Conservation (phyloP, 2,329 filamentous ascomycete species). For the Ophiostoma ips region DNA sequence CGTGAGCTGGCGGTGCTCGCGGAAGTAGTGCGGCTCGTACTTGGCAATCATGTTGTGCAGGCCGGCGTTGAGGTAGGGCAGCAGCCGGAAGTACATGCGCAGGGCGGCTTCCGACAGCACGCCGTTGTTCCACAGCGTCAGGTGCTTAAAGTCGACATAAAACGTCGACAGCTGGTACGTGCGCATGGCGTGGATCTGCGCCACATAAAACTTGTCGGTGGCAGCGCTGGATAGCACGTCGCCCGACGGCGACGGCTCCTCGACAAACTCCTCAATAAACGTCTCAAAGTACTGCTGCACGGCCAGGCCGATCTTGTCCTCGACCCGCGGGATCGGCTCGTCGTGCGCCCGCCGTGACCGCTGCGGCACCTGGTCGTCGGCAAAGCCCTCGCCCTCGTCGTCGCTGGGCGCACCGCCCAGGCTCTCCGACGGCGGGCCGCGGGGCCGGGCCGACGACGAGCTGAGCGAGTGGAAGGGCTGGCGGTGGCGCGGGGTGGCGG, state of each 20-base stretch:
- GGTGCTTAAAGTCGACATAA: conserved; percentile 77
- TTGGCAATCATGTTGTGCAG: conserved; percentile 90
- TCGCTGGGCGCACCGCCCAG: conserved; percentile 42
- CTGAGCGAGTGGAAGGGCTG: conserved; percentile 27
- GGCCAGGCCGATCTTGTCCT: conserved; percentile 61
- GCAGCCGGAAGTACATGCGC: conserved; percentile 85
- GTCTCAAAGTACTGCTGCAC: conserved; percentile 65
- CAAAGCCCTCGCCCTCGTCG: conserved; percentile 47
- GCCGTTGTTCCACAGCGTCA: conserved; percentile 63
- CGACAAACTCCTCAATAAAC: conserved; percentile 67
- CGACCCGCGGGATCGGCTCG: conserved; percentile 51
- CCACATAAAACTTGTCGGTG: conserved; percentile 73
- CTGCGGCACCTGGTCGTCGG: conserved; percentile 47
- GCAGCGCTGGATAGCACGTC: conserved; percentile 50
- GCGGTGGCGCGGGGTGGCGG: conserved; percentile 27
- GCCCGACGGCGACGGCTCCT: conserved; percentile 51
- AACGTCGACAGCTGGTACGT: conserved; percentile 67
- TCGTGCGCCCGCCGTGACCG: conserved; percentile 33
- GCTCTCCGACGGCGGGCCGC: conserved; percentile 50
- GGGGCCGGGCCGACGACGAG: conserved; percentile 38
- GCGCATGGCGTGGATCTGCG: conserved; percentile 66
- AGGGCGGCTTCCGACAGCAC: conserved; percentile 76
- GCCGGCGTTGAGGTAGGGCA: conserved; percentile 78
- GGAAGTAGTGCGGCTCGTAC: conserved; percentile 87
- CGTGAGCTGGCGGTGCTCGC: conserved; percentile 76